These are phyloP conservation scores for Sarocladiaceae sp. DNA, from an alignment of 2,329 filamentous ascomycete genomes.

Conservation along the genomic window DNA sequence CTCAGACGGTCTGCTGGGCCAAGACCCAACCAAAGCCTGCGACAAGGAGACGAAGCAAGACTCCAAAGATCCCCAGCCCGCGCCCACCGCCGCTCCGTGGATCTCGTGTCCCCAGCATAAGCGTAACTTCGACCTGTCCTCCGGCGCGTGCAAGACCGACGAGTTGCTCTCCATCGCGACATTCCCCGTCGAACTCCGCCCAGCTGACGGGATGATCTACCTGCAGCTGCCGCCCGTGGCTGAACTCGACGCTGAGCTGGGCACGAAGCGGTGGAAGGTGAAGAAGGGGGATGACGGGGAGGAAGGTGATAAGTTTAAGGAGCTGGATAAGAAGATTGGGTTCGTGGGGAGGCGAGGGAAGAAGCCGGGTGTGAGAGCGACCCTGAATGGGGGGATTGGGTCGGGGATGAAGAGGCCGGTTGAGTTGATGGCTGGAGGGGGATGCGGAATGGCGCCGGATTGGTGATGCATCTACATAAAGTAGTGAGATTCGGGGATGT, in stretches of 20 bases:
- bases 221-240: conserved; percentile 72
- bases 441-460: conserved; percentile 36
- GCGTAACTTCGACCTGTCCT: conserved; percentile 73
- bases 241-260: conserved; percentile 72
- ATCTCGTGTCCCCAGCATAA: conserved; percentile 86
- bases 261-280: conserved; percentile 73
- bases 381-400: conserved; percentile 16
- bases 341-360: conserved; percentile 38
- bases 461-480: no score
- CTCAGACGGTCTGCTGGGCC: conserved; percentile 76
- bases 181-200: conserved; percentile 67
- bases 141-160: conserved; percentile 71
- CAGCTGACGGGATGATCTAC: conserved; percentile 66
- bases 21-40: conserved; percentile 34
- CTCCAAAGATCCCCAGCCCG: conserved; percentile 17
- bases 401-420: conserved; percentile 30
- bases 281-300: conserved; percentile 56
- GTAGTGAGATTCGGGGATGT: no score
- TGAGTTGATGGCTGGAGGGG: conserved; percentile 29
- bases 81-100: conserved; percentile 49
- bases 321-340: conserved; percentile 40
- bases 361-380: conserved; percentile 32
- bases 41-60: conserved; percentile 15
- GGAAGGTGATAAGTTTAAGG: conserved; percentile 29
- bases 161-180: conserved; percentile 71